Evolutionary conservation across 1,284 basidiomycete species (phyloP).

Genomic region (Fistulinella staudtii): DNA sequence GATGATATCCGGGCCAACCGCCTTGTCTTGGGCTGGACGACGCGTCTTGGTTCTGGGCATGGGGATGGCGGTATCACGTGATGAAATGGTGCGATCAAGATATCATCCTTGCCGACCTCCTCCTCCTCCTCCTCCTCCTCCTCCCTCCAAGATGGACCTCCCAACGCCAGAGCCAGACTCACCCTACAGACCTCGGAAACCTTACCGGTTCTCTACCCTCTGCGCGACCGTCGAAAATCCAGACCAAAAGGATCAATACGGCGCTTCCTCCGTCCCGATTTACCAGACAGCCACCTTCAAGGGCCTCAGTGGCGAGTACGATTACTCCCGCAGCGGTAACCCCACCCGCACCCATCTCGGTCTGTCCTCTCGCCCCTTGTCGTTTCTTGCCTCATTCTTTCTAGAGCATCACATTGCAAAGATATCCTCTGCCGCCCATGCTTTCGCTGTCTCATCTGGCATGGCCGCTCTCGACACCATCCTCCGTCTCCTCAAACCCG

Average conservation of each 20-base stretch:
- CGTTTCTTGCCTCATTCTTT: constrained; percentile 1
- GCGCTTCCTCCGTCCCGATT: constrained; percentile 91
- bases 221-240: constrained; percentile 91
- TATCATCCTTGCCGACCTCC: too few relatives aligned
- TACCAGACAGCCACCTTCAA: constrained; percentile 99
- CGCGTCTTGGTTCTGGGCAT: constrained; percentile 35
- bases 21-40: constrained; percentile 41
- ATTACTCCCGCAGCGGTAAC: constrained; percentile 95
- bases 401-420: constrained; percentile 93
- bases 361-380: constrained; percentile 37
- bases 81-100: constrained; percentile 23
- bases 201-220: constrained; percentile 79
- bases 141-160: constrained; percentile 39
- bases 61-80: constrained; percentile 18
- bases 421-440: constrained; percentile 85
- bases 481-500: constrained; percentile 89
- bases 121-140: too few relatives aligned
- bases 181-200: constrained; percentile 58
- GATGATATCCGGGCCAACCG: constrained; percentile 59
- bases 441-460: constrained; percentile 90
- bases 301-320: constrained; percentile 86
- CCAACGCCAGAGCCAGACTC: constrained; percentile 79
- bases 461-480: constrained; percentile 99
- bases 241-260: constrained; percentile 92
- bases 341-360: constrained; percentile 94